phyloP scores from a whole-genome alignment of 2,329 filamentous ascomycete species.

The Alternaria dauci region DNA sequence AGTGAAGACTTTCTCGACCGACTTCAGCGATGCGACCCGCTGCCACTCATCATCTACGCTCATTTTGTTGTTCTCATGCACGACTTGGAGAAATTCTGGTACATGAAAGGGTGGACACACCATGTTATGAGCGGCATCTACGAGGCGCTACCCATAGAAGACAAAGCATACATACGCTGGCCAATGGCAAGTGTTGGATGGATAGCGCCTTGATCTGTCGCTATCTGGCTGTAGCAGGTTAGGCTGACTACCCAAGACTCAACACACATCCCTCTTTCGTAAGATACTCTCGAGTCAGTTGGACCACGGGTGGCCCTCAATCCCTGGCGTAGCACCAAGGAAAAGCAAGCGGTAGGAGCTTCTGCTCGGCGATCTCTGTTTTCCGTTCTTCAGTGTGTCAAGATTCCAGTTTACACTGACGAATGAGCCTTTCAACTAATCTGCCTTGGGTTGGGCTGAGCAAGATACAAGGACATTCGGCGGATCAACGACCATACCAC shows the following conservation, averaged over 20 bases:
- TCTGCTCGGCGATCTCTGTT: conserved; percentile 40
- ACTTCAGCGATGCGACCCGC: conserved; percentile 32
- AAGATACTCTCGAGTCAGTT: neutral
- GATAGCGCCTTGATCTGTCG: conserved; percentile 27
- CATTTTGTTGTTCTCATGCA: conserved; percentile 39
- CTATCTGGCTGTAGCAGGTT: neutral
- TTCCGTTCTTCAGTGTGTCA: conserved; percentile 37
- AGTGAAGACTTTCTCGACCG: conserved; percentile 33
- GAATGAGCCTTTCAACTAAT: conserved; percentile 29
- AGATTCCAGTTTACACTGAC: conserved; percentile 45
- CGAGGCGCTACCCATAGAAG: conserved; percentile 25
- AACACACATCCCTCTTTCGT: neutral
- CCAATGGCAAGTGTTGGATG: conserved; percentile 33
- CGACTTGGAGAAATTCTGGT: conserved; percentile 42
- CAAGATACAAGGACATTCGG: conserved; percentile 28
- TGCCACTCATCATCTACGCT: conserved; percentile 36
- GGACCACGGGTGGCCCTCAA: conserved; percentile 28
- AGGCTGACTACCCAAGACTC: neutral
- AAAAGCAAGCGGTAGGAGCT: conserved; percentile 38
- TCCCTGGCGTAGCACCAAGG: conserved; percentile 27
- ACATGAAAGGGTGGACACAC: conserved; percentile 42
- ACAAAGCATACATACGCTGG: conserved; percentile 36
- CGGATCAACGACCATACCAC: conserved; percentile 6
- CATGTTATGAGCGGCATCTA: conserved; percentile 41
- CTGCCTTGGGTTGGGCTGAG: conserved; percentile 21